Evolutionary conservation across 768 basidiomycete genomes (phyloP).

Genomic region (Psilocybe subaeruginosa): DNA sequence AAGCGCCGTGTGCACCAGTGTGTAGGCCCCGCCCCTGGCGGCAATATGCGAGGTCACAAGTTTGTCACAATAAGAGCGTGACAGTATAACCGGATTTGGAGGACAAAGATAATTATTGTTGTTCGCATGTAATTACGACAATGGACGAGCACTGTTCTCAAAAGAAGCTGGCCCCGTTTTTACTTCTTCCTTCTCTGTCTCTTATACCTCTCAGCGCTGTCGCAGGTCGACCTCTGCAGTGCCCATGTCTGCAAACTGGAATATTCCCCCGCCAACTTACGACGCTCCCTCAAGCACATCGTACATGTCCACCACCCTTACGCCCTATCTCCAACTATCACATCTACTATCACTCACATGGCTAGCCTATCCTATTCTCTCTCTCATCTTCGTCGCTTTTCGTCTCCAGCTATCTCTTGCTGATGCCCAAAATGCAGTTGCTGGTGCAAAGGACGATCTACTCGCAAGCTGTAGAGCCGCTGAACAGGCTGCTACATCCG

Average conservation of each 20-base stretch:
- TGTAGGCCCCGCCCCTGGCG: not conserved
- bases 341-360: constrained; percentile 87
- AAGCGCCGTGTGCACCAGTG: not conserved
- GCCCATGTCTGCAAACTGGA: constrained; percentile 31
- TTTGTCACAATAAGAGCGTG: constrained; percentile 10
- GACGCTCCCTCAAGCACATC: constrained; percentile 46
- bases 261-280: constrained; percentile 59
- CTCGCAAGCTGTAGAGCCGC: constrained; percentile 85
- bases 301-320: constrained; percentile 46
- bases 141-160: constrained; percentile 12
- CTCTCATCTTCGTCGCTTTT: constrained; percentile 86
- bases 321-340: constrained; percentile 82
- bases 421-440: constrained; percentile 67
- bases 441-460: constrained; percentile 74
- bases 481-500: constrained; percentile 77
- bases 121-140: constrained; percentile 14
- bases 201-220: constrained; percentile 34
- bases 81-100: not conserved
- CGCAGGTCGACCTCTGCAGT: constrained; percentile 51
- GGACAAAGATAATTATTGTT: constrained; percentile 9
- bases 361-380: constrained; percentile 91
- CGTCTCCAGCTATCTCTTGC: constrained; percentile 75
- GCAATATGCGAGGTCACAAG: not conserved
- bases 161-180: not conserved
- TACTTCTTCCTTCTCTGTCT: constrained; percentile 16